phyloP scores from a whole-genome alignment of 2,329 filamentous ascomycete species.

The Cordyceps javanica region DNA sequence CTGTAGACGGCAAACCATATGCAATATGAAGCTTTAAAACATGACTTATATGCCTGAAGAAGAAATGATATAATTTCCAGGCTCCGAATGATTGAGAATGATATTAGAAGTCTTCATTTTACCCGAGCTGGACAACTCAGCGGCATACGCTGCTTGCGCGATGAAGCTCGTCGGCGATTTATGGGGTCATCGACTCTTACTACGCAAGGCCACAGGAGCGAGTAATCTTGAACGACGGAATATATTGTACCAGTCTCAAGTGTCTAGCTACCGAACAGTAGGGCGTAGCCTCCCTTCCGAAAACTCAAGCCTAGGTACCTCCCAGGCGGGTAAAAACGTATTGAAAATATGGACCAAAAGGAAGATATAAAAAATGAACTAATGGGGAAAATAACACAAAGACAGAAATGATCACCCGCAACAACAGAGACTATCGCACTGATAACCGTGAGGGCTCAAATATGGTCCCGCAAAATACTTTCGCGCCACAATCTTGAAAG shows the following conservation, averaged over 20 bases:
- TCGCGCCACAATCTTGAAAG: not conserved
- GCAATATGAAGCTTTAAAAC: too few species aligned
- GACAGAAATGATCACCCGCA: conserved; percentile 4
- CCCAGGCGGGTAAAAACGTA: conserved; percentile 8
- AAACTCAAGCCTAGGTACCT: not conserved
- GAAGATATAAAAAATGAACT: conserved; percentile 15
- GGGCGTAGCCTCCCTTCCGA: not conserved
- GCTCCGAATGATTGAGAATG: too few species aligned
- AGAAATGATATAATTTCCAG: too few species aligned
- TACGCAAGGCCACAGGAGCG: too few species aligned
- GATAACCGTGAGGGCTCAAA: not conserved
- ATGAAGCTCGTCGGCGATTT: too few species aligned
- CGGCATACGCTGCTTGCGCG: too few species aligned
- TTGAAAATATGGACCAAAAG: conserved; percentile 16
- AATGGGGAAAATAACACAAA: conserved; percentile 14
- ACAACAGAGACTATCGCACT: not conserved
- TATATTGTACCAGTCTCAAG: conserved; percentile 1
- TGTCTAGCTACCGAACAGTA: not conserved
- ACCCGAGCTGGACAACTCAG: too few species aligned
- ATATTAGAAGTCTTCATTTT: too few species aligned
- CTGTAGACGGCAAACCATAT: too few species aligned
- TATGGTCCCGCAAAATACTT: not conserved
- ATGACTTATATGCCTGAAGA: too few species aligned
- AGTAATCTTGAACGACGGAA: not conserved
- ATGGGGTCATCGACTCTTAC: too few species aligned